These are phyloP conservation scores for Ilyonectria robusta DNA, from an alignment of 2,329 filamentous ascomycete species.

Conservation along the genomic window DNA sequence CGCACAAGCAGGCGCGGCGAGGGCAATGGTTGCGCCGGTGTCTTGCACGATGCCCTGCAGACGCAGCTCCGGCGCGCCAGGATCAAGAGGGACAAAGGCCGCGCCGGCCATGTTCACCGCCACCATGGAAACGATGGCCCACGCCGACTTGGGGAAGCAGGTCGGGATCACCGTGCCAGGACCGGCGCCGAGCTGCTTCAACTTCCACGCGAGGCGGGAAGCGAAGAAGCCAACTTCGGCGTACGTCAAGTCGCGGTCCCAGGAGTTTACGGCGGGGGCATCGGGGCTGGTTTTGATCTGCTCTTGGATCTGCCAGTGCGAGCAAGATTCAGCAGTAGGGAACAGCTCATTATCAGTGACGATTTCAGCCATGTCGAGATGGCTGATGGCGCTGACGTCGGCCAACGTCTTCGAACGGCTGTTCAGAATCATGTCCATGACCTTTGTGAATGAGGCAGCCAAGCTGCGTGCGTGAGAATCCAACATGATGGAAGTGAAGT, in stretches of 20 bases:
- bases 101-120: conserved; percentile 21
- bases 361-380: conserved; percentile 11
- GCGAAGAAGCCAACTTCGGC: conserved; percentile 20
- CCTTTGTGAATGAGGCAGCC: conserved; percentile 21
- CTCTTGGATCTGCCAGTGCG: conserved; percentile 19
- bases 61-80: conserved; percentile 4
- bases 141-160: conserved; percentile 15
- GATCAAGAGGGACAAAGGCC: conserved; percentile 26
- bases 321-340: conserved; percentile 14
- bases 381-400: conserved; percentile 5
- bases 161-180: conserved; percentile 14
- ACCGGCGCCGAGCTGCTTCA: conserved; percentile 18
- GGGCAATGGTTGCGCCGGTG: conserved; percentile 10
- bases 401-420: conserved; percentile 12
- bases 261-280: conserved; percentile 16
- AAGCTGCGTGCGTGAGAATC: conserved; percentile 15
- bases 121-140: conserved; percentile 18
- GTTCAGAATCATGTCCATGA: conserved; percentile 9
- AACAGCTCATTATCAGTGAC: conserved; percentile 15
- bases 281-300: conserved; percentile 12
- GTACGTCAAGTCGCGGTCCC: conserved; percentile 19
- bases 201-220: conserved; percentile 17
- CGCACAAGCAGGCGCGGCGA: neutral
- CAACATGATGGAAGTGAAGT: conserved; percentile 16
- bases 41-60: conserved; percentile 10